Evolutionary conservation across 1,284 basidiomycete genomes (phyloP).

Genomic region (Malassezia nana): DNA sequence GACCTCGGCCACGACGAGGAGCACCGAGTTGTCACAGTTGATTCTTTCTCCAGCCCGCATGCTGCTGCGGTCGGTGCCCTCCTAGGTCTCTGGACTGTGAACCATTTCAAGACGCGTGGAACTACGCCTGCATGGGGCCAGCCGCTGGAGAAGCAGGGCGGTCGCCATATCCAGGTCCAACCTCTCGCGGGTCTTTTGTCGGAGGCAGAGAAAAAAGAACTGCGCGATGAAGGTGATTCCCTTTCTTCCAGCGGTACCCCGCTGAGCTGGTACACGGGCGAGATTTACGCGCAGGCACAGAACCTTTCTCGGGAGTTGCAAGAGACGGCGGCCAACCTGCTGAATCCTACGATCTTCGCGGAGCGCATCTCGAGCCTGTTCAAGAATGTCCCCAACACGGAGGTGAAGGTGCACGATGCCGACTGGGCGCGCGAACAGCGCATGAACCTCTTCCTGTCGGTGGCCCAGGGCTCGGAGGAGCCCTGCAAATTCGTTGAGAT

Average conservation of each 20-base stretch:
- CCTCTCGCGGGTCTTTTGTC: constrained; percentile 27
- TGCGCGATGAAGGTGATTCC: constrained; percentile 35
- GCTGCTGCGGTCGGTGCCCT: constrained; percentile 40
- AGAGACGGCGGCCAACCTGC: constrained; percentile 69
- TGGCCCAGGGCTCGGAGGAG: constrained; percentile 69
- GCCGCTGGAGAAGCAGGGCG: constrained; percentile 31
- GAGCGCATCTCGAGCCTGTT: constrained; percentile 64
- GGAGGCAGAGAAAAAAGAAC: constrained; percentile 31
- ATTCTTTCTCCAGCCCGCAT: constrained; percentile 36
- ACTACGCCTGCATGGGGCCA: constrained; percentile 27
- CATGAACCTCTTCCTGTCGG: constrained; percentile 81
- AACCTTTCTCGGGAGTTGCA: constrained; percentile 75
- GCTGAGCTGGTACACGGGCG: constrained; percentile 43
- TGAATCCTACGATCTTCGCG: constrained; percentile 56
- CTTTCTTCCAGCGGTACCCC: constrained; percentile 27
- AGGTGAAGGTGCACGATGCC: constrained; percentile 65
- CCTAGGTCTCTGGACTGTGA: constrained; percentile 39
- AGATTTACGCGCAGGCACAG: constrained; percentile 65
- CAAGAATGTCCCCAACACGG: constrained; percentile 59
- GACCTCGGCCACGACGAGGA: constrained; percentile 31
- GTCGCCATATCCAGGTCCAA: constrained; percentile 32
- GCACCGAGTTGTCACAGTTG: constrained; percentile 28
- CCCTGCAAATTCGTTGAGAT: constrained; percentile 80
- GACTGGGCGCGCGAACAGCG: constrained; percentile 75
- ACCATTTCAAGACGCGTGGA: constrained; percentile 45